Conservation (phyloP, 2,329 filamentous ascomycete species). For the Byssothecium circinans region DNA sequence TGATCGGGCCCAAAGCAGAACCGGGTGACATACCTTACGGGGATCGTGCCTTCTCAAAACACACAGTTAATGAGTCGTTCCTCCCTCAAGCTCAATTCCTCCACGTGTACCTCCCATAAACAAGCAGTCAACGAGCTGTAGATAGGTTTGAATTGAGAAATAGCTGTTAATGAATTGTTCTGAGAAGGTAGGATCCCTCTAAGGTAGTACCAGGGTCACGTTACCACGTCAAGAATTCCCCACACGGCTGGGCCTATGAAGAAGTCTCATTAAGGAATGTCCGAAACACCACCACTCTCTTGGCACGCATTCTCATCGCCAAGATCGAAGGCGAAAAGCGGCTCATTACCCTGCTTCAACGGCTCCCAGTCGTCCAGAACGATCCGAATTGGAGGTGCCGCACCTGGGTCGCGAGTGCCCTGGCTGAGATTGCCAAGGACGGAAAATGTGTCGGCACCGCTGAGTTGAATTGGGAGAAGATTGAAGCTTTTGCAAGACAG, state of each 20-base stretch:
- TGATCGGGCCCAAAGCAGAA: slow-evolving; percentile 34
- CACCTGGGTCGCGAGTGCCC: slow-evolving; percentile 43
- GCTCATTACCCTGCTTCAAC: slow-evolving; percentile 37
- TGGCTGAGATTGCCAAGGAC: slow-evolving; percentile 40
- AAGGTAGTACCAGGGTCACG: slow-evolving; percentile 30
- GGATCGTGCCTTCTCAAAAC: too few species aligned
- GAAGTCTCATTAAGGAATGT: slow-evolving; percentile 14
- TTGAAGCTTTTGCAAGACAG: slow-evolving; percentile 38
- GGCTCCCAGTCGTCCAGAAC: slow-evolving; percentile 36
- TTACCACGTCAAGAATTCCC: slow-evolving; percentile 39
- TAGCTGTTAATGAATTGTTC: too few species aligned
- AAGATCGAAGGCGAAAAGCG: slow-evolving; percentile 44
- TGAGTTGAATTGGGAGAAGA: slow-evolving; percentile 41
- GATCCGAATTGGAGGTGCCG: slow-evolving; percentile 47
- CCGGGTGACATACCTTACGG: slow-evolving; percentile 5
- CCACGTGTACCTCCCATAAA: too few species aligned
- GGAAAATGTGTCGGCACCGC: slow-evolving; percentile 44
- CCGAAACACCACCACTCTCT: slow-evolving; percentile 28
- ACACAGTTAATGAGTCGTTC: too few species aligned
- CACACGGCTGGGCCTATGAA: slow-evolving; percentile 30
- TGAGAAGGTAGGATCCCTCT: too few species aligned
- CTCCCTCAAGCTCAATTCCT: too few species aligned
- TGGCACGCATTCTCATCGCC: slow-evolving; percentile 45
- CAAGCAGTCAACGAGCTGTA: too few species aligned
- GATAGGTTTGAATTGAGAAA: too few species aligned